Base-by-base conservation (phyloP, 208 protist species). In the Trypanosoma theileri region DNA sequence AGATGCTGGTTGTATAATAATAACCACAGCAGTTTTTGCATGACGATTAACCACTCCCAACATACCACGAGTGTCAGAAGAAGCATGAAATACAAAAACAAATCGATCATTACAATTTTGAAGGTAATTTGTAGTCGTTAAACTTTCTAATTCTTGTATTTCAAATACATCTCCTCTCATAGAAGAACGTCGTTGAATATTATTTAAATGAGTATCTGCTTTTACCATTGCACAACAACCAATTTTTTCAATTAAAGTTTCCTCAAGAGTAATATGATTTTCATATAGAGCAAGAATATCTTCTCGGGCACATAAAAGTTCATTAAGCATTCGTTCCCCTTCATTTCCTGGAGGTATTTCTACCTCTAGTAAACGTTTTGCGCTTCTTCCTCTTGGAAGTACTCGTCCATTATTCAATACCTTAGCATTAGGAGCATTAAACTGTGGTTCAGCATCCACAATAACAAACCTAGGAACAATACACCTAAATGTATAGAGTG, bases 41-140 rank as follows among this genome's bases (percentile, higher is more conserved):
- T 85, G 75, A 28, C 71, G 82, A 75, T 87, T 88, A 10, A 92
- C 77, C 16, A 91, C 69, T 21, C 79, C 88, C 28, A 96, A 11
- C 10, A 94, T 58, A 26, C 89, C 89, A 44, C 89, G 85, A 19
- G 84, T 83, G 41, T 91, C 86, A 26, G 72, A 79, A 14, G 75
- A 66, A 44, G 73, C 79, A 67, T 94, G 92, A 68, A 92, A 94
- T 35, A 96, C 46, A 66, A 96, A 96, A 13, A 82, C 81, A 50
- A 68, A 81, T 19, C 86, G 85, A 22, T 83, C 77, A 14, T 59
- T 60, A 19, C 71, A 65, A 24, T 77, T 79, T 14, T 51, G 40
- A 35, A 93, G 72, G 66, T 96, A 93, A 72, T 83, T 78, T 14
- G 57, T 57, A 58, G 62, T 77, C 1, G 55, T 31, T 9, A 66